phyloP scores from a whole-genome alignment of 352 stramenopile genomes.

The Halophytophthora polymorphica region DNA sequence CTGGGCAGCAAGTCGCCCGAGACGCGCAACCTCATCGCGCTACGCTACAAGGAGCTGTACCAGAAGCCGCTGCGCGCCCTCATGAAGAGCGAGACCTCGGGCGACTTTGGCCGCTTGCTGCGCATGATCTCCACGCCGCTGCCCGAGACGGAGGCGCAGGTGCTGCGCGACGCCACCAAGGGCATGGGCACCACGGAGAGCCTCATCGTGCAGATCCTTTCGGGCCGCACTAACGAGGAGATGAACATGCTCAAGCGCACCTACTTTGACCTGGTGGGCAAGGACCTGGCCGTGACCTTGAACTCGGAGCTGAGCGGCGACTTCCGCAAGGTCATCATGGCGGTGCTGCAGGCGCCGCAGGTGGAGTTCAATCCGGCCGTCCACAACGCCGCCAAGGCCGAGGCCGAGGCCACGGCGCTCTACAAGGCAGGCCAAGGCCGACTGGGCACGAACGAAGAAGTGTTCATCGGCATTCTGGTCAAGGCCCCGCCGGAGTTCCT shows the following conservation, averaged over 20 bases:
- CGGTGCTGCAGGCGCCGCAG: slow-evolving; percentile 49
- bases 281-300: slow-evolving; percentile 63
- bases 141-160: slow-evolving; percentile 63
- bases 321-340: slow-evolving; percentile 75
- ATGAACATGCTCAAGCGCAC: slow-evolving; percentile 77
- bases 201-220: slow-evolving; percentile 65
- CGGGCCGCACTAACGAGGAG: slow-evolving; percentile 72
- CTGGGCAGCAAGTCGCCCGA: slow-evolving; percentile 69
- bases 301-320: slow-evolving; percentile 73
- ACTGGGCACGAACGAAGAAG: slow-evolving; percentile 70
- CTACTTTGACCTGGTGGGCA: slow-evolving; percentile 68
- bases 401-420: slow-evolving; percentile 56
- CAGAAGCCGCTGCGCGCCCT: slow-evolving; percentile 50
- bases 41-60: slow-evolving; percentile 74
- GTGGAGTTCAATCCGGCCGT: slow-evolving; percentile 54
- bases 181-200: slow-evolving; percentile 70
- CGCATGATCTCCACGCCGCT: slow-evolving; percentile 73
- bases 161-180: slow-evolving; percentile 69
- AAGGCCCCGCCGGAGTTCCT: slow-evolving; percentile 58
- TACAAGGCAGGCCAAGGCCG: slow-evolving; percentile 79
- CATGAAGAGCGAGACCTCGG: slow-evolving; percentile 70
- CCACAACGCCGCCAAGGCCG: slow-evolving; percentile 63
- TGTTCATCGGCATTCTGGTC: slow-evolving; percentile 62
- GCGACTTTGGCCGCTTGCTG: slow-evolving; percentile 66
- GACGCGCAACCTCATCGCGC: slow-evolving; percentile 58